Percentiles rank a stretch among this genome's conserved stretches.
Conservation (phyloP, 2,329 filamentous ascomycete genomes). For the Lojkania enalia region DNA sequence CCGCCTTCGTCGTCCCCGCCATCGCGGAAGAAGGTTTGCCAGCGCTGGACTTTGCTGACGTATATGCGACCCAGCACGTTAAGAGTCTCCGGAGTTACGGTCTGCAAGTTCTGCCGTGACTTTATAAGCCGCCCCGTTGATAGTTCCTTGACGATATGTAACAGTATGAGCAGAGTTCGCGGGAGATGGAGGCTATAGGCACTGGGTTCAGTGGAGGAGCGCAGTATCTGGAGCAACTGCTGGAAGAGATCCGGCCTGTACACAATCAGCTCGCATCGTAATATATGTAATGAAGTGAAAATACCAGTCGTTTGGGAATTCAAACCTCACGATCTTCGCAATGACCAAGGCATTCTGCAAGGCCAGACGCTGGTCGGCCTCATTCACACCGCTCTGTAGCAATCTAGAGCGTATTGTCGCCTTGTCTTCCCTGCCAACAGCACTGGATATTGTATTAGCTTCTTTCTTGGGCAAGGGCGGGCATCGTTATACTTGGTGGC, state of each 20-base stretch:
- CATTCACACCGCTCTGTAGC: conserved; percentile 75
- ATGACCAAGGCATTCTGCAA: conserved; percentile 86
- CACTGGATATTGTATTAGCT: conserved; percentile 46
- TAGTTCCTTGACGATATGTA: conserved; percentile 89
- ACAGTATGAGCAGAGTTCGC: conserved; percentile 73
- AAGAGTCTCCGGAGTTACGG: conserved; percentile 81
- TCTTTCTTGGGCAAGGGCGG: neutral
- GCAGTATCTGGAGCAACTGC: conserved; percentile 59
- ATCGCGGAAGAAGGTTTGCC: conserved; percentile 64
- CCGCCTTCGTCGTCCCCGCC: conserved; percentile 62
- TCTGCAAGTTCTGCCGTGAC: conserved; percentile 76
- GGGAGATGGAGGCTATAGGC: conserved; percentile 68
- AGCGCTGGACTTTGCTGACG: conserved; percentile 68
- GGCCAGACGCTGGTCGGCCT: conserved; percentile 74
- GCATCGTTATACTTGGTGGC: conserved; percentile 62
- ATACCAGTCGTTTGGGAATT: conserved; percentile 85
- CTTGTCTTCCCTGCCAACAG: conserved; percentile 72
- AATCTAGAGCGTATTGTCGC: conserved; percentile 72
- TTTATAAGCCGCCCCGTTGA: conserved; percentile 75
- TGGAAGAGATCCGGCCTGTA: conserved; percentile 45
- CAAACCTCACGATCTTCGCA: conserved; percentile 85
- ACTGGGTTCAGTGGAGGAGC: conserved; percentile 55
- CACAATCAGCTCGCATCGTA: conserved; percentile 15
- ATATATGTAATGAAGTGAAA: neutral
- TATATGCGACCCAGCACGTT: conserved; percentile 79